These are phyloP conservation scores for Jamesozyma jinghongensis DNA, from an alignment of 805 yeast genomes.

Conservation along the genomic window DNA sequence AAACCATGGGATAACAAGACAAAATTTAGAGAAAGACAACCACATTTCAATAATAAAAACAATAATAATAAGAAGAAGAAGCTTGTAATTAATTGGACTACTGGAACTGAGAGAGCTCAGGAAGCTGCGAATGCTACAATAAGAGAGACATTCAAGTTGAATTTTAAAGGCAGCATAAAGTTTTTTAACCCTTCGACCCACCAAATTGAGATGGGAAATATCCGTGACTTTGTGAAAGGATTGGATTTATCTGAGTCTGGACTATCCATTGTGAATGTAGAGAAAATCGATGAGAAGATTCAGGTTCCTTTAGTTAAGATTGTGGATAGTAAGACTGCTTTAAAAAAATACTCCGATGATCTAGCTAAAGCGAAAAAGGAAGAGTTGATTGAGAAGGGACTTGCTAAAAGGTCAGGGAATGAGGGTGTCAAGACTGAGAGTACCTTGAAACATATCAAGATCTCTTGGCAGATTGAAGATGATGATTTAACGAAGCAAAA, in stretches of 20 bases:
- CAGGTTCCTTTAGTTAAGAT: conserved; percentile 23
- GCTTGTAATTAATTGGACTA: conserved; percentile 18
- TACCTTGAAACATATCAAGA: conserved; percentile 38
- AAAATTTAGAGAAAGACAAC: not conserved
- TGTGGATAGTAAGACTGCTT: conserved; percentile 19
- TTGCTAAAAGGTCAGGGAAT: conserved; percentile 7
- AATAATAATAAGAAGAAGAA: conserved; percentile 5
- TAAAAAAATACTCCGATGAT: conserved; percentile 23
- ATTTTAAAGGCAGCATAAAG: conserved; percentile 20
- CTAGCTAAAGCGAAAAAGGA: conserved; percentile 19
- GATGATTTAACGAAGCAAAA: conserved; percentile 48
- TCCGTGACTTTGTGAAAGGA: conserved; percentile 20
- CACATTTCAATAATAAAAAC: not conserved
- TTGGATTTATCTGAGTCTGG: conserved; percentile 21
- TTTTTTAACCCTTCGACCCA: conserved; percentile 16
- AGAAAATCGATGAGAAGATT: conserved; percentile 9
- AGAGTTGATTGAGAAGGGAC: conserved; percentile 20
- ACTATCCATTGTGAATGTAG: conserved; percentile 19
- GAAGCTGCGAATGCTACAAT: conserved; percentile 21
- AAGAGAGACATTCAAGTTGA: conserved; percentile 15
- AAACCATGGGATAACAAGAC: not conserved
- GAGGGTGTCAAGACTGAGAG: conserved; percentile 17
- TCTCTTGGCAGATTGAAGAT: conserved; percentile 49
- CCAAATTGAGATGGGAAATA: conserved; percentile 13
- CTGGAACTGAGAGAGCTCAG: conserved; percentile 27